Evolutionary conservation across 768 basidiomycete species (phyloP).

Genomic region (Amanita jacksonii): DNA sequence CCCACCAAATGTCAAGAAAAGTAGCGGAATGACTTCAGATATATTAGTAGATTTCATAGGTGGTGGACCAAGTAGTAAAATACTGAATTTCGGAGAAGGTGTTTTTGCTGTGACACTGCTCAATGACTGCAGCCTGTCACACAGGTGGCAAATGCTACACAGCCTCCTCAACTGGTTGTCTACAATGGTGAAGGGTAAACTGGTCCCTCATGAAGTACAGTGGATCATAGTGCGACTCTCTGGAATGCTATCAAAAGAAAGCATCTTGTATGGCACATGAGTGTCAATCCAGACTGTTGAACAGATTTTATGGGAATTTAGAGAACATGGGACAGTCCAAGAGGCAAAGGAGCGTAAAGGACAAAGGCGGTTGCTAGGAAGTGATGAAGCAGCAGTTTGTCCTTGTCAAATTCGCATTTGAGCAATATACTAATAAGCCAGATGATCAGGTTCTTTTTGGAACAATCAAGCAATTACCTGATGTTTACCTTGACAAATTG

Average conservation of each 20-base stretch:
- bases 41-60: no score
- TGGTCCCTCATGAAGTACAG: conserved; percentile 4
- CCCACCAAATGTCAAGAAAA: no score
- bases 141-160: no score
- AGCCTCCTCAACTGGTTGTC: no score
- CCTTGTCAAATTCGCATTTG: background rate
- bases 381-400: background rate
- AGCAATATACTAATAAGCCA: background rate
- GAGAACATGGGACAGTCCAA: background rate
- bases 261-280: conserved; percentile 1
- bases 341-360: conserved; percentile 1
- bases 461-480: conserved; percentile 13
- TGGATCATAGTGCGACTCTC: conserved; percentile 6
- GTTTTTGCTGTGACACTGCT: no score
- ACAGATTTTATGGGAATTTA: conserved; percentile 1
- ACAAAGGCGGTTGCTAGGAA: background rate
- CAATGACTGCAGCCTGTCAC: no score
- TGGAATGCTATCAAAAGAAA: background rate
- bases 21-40: no score
- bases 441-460: background rate
- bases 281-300: conserved; percentile 2
- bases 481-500: conserved; percentile 21
- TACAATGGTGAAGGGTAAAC: conserved; percentile 3
- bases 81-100: no score
- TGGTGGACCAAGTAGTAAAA: no score